Evolutionary conservation across 192 early-diverging fungal species (phyloP).

Genomic region (Lunasporangiospora selenospora): DNA sequence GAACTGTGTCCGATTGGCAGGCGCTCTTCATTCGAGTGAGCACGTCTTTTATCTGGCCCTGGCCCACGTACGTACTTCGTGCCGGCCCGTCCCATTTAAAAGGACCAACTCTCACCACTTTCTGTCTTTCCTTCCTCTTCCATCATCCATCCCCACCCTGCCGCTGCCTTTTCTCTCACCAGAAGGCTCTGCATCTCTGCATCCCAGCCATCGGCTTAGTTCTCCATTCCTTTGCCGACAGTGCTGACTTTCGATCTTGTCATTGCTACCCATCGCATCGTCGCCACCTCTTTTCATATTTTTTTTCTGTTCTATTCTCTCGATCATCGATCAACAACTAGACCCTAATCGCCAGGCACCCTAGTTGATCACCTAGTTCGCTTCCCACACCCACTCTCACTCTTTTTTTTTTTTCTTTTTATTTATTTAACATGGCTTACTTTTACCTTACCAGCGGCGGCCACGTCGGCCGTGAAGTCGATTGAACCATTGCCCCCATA

Average conservation of each 20-base stretch:
- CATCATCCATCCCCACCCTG: no score
- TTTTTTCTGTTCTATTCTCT: background rate
- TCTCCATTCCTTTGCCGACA: background rate
- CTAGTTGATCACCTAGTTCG: slow-evolving; percentile 22
- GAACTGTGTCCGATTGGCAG: no score
- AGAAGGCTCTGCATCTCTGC: no score
- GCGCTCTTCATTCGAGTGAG: no score
- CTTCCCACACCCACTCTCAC: background rate
- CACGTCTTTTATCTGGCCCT: no score
- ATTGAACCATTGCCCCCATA: slow-evolving; percentile 15
- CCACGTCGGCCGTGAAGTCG: slow-evolving; percentile 50
- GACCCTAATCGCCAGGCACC: slow-evolving; percentile 46
- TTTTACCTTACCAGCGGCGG: slow-evolving; percentile 47
- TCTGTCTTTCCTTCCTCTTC: no score
- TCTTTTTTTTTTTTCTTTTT: slow-evolving; percentile 17
- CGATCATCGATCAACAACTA: slow-evolving; percentile 15
- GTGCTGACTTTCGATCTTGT: background rate
- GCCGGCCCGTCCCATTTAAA: no score
- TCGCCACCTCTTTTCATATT: background rate
- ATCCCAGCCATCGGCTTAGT: no score
- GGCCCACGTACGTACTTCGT: no score
- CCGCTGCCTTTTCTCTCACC: background rate
- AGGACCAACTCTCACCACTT: no score
- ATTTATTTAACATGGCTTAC: slow-evolving; percentile 41
- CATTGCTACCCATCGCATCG: background rate